phyloP scores from a whole-genome alignment of 1,284 basidiomycete genomes.

The Cutaneotrichosporon cyanovorans region DNA sequence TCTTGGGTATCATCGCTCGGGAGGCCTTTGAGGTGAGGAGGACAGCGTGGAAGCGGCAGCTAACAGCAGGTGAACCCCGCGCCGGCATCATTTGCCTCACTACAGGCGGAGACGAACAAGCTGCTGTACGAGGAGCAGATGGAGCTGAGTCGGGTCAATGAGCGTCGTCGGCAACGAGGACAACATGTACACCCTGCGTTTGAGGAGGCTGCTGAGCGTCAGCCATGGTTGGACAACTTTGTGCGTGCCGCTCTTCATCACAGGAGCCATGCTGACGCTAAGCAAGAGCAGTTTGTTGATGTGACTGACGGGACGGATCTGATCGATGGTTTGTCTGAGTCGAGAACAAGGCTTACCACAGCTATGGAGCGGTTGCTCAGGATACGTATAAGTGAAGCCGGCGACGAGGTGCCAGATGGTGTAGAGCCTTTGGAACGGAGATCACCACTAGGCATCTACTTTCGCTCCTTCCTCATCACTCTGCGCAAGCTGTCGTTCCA shows the following conservation, averaged over 20 bases:
- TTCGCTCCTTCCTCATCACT: constrained; percentile 28
- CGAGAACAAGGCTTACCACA: constrained; percentile 3
- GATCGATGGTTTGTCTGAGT: constrained; percentile 24
- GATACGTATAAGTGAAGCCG: constrained; percentile 28
- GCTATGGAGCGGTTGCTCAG: constrained; percentile 30
- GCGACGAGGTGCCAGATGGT: constrained; percentile 19
- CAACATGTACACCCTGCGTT: constrained; percentile 14
- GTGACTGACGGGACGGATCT: constrained; percentile 27
- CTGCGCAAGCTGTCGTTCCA: constrained; percentile 38
- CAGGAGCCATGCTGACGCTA: neutral
- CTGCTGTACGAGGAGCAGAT: constrained; percentile 23
- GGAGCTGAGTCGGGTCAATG: constrained; percentile 13
- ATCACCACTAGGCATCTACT: constrained; percentile 37
- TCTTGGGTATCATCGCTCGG: constrained; percentile 28
- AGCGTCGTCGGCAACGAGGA: constrained; percentile 21
- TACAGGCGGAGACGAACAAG: constrained; percentile 23
- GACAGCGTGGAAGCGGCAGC: neutral
- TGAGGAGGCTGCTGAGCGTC: constrained; percentile 15
- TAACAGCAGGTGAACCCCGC: constrained; percentile 23
- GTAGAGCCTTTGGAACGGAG: constrained; percentile 23
- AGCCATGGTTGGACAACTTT: constrained; percentile 29
- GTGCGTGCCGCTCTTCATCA: constrained; percentile 15
- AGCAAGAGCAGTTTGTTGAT: constrained; percentile 22
- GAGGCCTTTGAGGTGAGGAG: constrained; percentile 34
- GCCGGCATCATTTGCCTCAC: constrained; percentile 20